Evolutionary conservation across 768 basidiomycete species (phyloP).

Genomic region (Tricholoma flavovirens): DNA sequence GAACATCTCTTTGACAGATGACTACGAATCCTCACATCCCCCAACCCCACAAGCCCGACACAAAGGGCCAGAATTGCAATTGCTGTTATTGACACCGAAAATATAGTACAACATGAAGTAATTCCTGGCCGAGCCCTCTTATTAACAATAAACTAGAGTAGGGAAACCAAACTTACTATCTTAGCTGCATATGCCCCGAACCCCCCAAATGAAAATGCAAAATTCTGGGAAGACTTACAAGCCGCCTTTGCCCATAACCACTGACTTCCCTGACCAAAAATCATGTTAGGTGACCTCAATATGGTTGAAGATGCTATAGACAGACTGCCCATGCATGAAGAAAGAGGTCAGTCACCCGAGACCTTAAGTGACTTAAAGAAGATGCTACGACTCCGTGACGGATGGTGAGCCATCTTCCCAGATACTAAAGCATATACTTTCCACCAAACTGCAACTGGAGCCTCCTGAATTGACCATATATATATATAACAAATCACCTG

Average conservation of each 20-base stretch:
- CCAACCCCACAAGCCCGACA: not conserved
- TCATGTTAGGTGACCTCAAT: conserved; percentile 37
- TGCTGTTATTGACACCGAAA: not conserved
- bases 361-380: not conserved
- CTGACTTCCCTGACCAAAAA: conserved; percentile 18
- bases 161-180: conserved; percentile 15
- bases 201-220: conserved; percentile 15
- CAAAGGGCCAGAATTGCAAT: not conserved
- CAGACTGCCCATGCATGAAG: conserved; percentile 19
- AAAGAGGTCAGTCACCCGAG: not conserved
- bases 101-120: not conserved
- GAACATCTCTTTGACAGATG: not conserved
- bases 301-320: conserved; percentile 32
- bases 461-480: not conserved
- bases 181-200: conserved; percentile 34
- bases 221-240: conserved; percentile 24
- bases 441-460: not conserved
- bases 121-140: not conserved
- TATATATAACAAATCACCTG: not conserved
- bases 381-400: too few species aligned
- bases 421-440: not conserved
- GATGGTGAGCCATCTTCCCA: not conserved
- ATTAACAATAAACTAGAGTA: not conserved
- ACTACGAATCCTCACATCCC: not conserved
- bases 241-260: conserved; percentile 3